Evolutionary conservation across 1,139 yeast genomes (phyloP), one percentile per base, ranked within the genome.

Genomic region (Candida labiduridarum): DNA sequence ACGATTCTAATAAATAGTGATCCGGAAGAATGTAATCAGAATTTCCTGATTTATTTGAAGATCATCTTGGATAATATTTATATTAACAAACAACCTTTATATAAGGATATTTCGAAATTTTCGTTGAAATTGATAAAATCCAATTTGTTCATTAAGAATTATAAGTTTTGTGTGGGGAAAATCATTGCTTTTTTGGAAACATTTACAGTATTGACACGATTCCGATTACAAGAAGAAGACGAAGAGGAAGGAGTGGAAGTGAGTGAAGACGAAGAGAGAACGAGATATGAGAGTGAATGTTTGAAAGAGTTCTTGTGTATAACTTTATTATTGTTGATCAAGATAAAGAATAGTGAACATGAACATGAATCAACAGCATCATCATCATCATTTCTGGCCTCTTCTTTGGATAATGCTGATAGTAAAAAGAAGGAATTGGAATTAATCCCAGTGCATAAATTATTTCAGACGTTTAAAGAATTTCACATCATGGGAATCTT

Each of bases 401-500:
- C 14, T 19, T 19, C 29, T 25, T 7, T 35, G 38, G 41, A 39
- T 41, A 42, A 27, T 46, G 43, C 38, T 44, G 41, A 38, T 50
- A 22, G 41, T 55, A 27, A 49, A 39, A 40, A 34, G 9, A 48
- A 36, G 8, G 46, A 38, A 35, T 45, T 53, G 46, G 44, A 55
- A 14, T 44, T 56, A 8, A 52, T 65, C 1, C 63, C 62, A 11
- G 52, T 53, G 5, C 52, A 54, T 4, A 61, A 61, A n/a, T 62
- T 78, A 9, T 69, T 65, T 44, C 47, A 50, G 4, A 52, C 62
- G 2, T 58, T 76, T 30, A 51, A 59, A 15, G 81, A 83, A 49
- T 66, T 87, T 44, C 68, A 68, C 7, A 66, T 76, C 35, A 69
- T 89, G 19, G 78, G 79, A 38, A 69, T 74, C 8, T 73, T 80